Percentiles rank a stretch among this genome's conserved stretches.
Evolutionary conservation across 1,284 basidiomycete species (phyloP).

Genomic region (Sphagnurus paluster): DNA sequence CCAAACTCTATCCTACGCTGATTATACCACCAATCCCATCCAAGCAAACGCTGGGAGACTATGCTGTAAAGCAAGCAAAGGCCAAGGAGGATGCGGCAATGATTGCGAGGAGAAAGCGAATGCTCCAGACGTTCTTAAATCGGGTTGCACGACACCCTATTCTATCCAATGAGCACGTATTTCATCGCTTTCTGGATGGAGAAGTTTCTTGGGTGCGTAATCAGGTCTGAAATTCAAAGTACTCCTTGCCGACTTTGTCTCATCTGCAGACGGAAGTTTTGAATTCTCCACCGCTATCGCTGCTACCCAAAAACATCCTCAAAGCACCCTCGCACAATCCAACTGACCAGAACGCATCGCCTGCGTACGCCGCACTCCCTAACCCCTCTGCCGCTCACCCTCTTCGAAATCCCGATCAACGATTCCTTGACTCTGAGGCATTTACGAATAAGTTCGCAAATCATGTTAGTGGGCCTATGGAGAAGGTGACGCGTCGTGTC

Average conservation of each 20-base stretch:
- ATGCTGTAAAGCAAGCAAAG: conserved; percentile 95
- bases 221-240: conserved; percentile 4
- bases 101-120: conserved; percentile 90
- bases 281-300: conserved; percentile 87
- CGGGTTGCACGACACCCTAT: conserved; percentile 90
- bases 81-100: conserved; percentile 95
- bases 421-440: conserved; percentile 94
- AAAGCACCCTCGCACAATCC: conserved; percentile 96
- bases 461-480: conserved; percentile 90
- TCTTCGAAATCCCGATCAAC: conserved; percentile 85
- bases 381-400: conserved; percentile 87
- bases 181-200: conserved; percentile 93
- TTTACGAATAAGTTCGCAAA: conserved; percentile 97
- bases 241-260: conserved; percentile 9
- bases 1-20: conserved; percentile 91
- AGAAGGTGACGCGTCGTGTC: conserved; percentile 90
- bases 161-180: conserved; percentile 90
- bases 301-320: conserved; percentile 92
- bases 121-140: conserved; percentile 95
- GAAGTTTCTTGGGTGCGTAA: conserved; percentile 90
- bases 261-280: conserved; percentile 78
- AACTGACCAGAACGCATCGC: conserved; percentile 72
- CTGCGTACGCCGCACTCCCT: conserved; percentile 84
- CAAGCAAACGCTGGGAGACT: conserved; percentile 95
- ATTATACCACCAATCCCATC: conserved; percentile 98